These are phyloP conservation scores for Ampelocalamus luodianensis DNA, from an alignment of 176 grass and related monocot species.

Conservation along the genomic window DNA sequence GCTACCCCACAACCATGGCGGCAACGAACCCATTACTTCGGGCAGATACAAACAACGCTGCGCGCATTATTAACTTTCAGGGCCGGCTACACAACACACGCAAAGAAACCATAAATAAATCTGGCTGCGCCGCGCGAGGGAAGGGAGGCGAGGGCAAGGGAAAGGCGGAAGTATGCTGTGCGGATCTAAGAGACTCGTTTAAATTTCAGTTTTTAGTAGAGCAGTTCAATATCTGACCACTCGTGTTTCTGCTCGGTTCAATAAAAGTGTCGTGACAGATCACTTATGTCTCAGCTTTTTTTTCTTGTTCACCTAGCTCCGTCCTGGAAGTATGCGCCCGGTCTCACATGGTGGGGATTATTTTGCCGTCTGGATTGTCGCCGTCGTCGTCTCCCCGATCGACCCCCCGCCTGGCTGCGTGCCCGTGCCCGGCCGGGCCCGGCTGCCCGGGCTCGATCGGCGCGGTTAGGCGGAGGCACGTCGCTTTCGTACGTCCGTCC, in stretches of 20 bases:
- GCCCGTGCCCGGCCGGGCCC: neutral
- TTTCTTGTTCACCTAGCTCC: too few species aligned
- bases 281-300: too few species aligned
- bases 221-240: too few species aligned
- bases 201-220: too few species aligned
- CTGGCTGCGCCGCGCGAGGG: neutral
- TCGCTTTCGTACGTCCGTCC: neutral
- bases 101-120: neutral
- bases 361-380: neutral
- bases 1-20: neutral
- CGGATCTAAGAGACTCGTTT: too few species aligned
- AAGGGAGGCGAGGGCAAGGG: neutral
- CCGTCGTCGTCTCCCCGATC: neutral
- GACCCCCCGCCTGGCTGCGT: neutral
- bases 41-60: neutral
- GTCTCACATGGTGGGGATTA: constrained; percentile 7
- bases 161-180: too few species aligned
- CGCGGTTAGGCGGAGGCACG: neutral
- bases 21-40: neutral
- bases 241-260: too few species aligned
- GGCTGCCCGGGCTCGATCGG: neutral
- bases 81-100: neutral
- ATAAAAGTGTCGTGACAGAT: too few species aligned
- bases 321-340: neutral
- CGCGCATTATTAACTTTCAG: too few species aligned